phyloP scores from a whole-genome alignment of 495 filamentous ascomycete species.

The Parathielavia hyrcaniae region DNA sequence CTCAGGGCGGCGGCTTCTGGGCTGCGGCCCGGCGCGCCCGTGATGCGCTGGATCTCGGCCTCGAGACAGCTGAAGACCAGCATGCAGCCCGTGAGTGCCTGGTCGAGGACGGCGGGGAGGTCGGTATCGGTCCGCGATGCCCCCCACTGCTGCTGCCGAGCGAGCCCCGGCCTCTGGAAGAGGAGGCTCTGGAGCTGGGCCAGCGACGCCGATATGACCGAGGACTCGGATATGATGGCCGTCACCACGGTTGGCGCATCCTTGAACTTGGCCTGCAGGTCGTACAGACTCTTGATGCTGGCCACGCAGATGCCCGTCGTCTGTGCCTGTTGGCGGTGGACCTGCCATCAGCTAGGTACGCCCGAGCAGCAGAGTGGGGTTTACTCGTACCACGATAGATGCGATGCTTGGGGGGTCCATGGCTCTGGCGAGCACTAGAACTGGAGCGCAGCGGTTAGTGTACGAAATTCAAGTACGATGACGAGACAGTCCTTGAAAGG shows the following conservation, averaged over 20 bases:
- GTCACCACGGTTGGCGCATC: neutral
- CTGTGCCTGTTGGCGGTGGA: neutral
- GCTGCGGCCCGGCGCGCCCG: no score
- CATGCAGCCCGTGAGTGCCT: neutral
- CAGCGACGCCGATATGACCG: neutral
- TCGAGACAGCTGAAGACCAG: neutral
- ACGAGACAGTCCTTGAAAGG: no score
- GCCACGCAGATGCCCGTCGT: neutral
- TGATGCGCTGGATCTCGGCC: neutral
- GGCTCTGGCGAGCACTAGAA: no score
- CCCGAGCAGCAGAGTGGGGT: no score
- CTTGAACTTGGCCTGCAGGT: neutral
- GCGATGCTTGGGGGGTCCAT: neutral
- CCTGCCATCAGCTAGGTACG: neutral
- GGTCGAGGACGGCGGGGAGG: neutral
- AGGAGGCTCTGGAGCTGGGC: neutral
- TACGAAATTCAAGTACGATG: no score
- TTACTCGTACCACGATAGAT: neutral
- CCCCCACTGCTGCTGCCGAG: no score
- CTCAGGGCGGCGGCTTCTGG: neutral
- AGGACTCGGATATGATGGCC: neutral
- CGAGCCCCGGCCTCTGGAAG: neutral
- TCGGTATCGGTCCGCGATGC: neutral
- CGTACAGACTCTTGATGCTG: neutral
- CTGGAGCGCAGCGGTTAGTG: no score